These are phyloP conservation scores for Trichoderma sp. DNA, from an alignment of 2,329 filamentous ascomycete species.

Conservation along the genomic window DNA sequence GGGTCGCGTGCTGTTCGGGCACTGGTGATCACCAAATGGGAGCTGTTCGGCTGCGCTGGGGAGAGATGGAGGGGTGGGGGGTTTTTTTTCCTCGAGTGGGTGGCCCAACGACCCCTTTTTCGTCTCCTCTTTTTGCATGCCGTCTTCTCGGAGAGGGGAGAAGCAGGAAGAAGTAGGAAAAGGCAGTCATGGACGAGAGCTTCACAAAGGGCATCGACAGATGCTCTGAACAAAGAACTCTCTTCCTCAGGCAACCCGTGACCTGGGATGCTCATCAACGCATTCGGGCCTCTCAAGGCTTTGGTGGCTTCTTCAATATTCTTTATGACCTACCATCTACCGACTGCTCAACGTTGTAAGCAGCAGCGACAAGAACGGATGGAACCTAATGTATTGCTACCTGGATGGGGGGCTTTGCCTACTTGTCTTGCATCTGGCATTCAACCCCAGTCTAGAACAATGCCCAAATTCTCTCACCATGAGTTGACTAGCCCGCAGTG, in stretches of 20 bases:
- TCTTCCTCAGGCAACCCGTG: background rate
- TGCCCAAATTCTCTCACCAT: slow-evolving; percentile 23
- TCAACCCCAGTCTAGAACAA: slow-evolving; percentile 25
- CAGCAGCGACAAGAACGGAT: background rate
- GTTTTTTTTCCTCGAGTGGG: background rate
- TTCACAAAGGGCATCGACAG: background rate
- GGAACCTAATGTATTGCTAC: slow-evolving; percentile 20
- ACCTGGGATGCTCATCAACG: background rate
- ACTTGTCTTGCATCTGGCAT: slow-evolving; percentile 19
- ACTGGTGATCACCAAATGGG: slow-evolving; percentile 18
- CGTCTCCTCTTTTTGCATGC: slow-evolving; percentile 24
- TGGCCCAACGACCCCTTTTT: slow-evolving; percentile 20
- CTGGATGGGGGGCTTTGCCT: slow-evolving; percentile 5
- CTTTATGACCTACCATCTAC: background rate
- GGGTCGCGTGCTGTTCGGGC: slow-evolving; percentile 24
- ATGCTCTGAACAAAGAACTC: background rate
- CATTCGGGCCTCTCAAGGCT: background rate
- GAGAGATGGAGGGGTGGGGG: slow-evolving; percentile 16
- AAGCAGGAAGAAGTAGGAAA: background rate
- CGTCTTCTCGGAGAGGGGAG: slow-evolving; percentile 1
- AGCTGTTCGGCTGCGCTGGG: slow-evolving; percentile 21
- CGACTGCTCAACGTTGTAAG: background rate
- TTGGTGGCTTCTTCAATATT: too few species aligned
- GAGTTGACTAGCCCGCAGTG: slow-evolving; percentile 7
- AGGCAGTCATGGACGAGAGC: background rate